phyloP scores from a whole-genome alignment of 2,329 filamentous ascomycete genomes.

The Stemphylium lycopersici region DNA sequence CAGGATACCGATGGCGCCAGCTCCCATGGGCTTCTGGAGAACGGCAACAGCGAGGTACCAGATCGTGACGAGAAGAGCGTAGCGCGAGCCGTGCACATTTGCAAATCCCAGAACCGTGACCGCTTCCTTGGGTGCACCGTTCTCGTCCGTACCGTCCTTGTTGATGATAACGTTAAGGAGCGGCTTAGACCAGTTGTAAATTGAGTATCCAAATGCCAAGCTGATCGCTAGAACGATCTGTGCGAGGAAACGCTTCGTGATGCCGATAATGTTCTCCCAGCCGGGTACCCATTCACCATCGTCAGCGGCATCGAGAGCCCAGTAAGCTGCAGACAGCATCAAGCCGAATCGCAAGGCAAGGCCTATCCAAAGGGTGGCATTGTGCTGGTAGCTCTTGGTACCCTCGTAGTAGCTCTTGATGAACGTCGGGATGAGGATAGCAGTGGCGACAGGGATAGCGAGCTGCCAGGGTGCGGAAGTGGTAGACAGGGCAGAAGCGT shows the following conservation, averaged over 20 bases:
- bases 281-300: conserved; percentile 78
- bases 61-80: conserved; percentile 81
- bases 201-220: conserved; percentile 81
- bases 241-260: conserved; percentile 75
- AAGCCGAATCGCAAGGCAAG: conserved; percentile 78
- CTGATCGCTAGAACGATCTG: conserved; percentile 81
- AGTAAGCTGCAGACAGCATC: conserved; percentile 78
- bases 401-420: conserved; percentile 79
- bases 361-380: conserved; percentile 83
- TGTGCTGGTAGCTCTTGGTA: conserved; percentile 87
- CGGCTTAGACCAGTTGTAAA: conserved; percentile 84
- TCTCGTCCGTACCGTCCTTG: conserved; percentile 18
- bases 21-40: conserved; percentile 93
- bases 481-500: conserved; percentile 87
- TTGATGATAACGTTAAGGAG: conserved; percentile 73
- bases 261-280: conserved; percentile 66
- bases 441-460: conserved; percentile 75
- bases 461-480: conserved; percentile 93
- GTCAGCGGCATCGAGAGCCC: conserved; percentile 87
- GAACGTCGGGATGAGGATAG: conserved; percentile 72
- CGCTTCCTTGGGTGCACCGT: conserved; percentile 45
- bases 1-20: conserved; percentile 79
- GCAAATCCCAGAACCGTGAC: conserved; percentile 88
- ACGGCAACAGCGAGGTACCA: conserved; percentile 78
- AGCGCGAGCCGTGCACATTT: conserved; percentile 90